These are phyloP conservation scores for Spathaspora sp. DNA, from an alignment of 1,139 yeast species.

Conservation along the genomic window DNA sequence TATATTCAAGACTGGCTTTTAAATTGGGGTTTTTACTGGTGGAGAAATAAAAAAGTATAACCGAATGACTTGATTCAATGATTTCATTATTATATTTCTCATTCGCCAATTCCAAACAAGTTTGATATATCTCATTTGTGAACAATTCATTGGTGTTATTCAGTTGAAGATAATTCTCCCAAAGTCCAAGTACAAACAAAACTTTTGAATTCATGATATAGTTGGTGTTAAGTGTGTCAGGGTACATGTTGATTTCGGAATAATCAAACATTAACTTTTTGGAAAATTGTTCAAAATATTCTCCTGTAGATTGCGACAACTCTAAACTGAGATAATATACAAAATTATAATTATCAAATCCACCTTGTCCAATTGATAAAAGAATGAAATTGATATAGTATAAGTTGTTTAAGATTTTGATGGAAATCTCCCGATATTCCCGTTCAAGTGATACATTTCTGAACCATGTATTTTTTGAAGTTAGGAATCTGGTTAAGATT, in stretches of 20 bases:
- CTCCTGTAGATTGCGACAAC: conserved; percentile 24
- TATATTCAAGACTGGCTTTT: conserved; percentile 31
- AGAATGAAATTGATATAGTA: conserved; percentile 56
- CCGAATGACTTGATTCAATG: conserved; percentile 69
- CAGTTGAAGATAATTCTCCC: conserved; percentile 56
- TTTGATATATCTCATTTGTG: conserved; percentile 39
- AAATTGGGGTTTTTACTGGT: conserved; percentile 24
- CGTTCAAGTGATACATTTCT: conserved; percentile 11
- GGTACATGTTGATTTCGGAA: conserved; percentile 37
- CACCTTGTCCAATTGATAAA: conserved; percentile 64
- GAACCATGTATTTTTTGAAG: no score
- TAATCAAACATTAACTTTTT: conserved; percentile 40
- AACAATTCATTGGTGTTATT: conserved; percentile 21
- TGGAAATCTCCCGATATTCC: conserved; percentile 31
- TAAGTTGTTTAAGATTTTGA: conserved; percentile 45
- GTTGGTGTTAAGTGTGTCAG: conserved; percentile 29
- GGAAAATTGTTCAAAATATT: conserved; percentile 37
- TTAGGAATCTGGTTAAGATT: conserved; percentile 39
- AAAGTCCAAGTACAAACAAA: conserved; percentile 55
- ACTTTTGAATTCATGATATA: conserved; percentile 49
- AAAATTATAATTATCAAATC: conserved; percentile 68
- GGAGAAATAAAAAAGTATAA: conserved; percentile 49
- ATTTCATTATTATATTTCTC: conserved; percentile 36
- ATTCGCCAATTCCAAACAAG: conserved; percentile 42
- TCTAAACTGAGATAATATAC: conserved; percentile 57